Evolutionary conservation across 2,329 filamentous ascomycete species (phyloP).

Genomic region (Colletotrichum caudatum): DNA sequence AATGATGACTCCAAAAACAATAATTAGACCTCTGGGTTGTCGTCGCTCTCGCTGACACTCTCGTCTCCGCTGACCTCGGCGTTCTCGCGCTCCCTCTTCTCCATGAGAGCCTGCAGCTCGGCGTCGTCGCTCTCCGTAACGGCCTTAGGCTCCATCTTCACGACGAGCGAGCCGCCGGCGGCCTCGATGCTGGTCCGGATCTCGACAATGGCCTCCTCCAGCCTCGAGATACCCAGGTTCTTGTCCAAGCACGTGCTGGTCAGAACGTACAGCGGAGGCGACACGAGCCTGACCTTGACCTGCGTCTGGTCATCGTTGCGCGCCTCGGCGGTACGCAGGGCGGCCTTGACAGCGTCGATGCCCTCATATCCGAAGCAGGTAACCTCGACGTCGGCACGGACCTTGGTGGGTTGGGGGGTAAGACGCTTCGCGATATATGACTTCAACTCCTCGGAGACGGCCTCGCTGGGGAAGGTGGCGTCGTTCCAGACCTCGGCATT

Average conservation of each 20-base stretch:
- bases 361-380: slow-evolving; percentile 97
- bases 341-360: slow-evolving; percentile 97
- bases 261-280: slow-evolving; percentile 94
- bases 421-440: slow-evolving; percentile 97
- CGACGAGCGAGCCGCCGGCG: slow-evolving; percentile 82
- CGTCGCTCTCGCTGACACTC: slow-evolving; percentile 94
- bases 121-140: slow-evolving; percentile 99
- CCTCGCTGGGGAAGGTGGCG: slow-evolving; percentile 86
- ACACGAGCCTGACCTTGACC: slow-evolving; percentile 99
- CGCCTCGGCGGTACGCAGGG: slow-evolving; percentile 90
- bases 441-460: slow-evolving; percentile 89
- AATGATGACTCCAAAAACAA: slow-evolving; percentile 50
- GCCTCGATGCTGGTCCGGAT: slow-evolving; percentile 84
- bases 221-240: slow-evolving; percentile 80
- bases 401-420: slow-evolving; percentile 98
- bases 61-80: slow-evolving; percentile 98
- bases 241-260: slow-evolving; percentile 98
- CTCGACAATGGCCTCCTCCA: slow-evolving; percentile 91
- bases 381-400: slow-evolving; percentile 96
- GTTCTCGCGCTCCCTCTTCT: slow-evolving; percentile 98
- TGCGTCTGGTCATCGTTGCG: slow-evolving; percentile 92
- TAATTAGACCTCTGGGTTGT: slow-evolving; percentile 65
- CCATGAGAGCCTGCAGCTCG: slow-evolving; percentile 96
- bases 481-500: slow-evolving; percentile 98
- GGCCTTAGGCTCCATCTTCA: slow-evolving; percentile 99